Base-by-base conservation (phyloP, 1,284 basidiomycete species). In the Fomitopsis betulina region DNA sequence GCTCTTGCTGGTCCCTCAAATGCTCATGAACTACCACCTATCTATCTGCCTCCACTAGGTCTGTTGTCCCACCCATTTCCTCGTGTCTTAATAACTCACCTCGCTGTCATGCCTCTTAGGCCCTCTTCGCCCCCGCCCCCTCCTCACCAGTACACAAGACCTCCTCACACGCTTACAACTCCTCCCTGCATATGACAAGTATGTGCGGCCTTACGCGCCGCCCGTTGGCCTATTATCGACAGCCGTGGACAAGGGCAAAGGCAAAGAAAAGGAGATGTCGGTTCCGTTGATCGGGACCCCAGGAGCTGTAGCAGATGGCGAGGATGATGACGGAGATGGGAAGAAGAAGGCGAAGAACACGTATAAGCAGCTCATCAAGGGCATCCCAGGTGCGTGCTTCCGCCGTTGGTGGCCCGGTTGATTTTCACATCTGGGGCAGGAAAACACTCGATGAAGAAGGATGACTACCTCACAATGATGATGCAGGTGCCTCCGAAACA, bases 401-500 rank as follows among this genome's bases (percentile, higher is more conserved):
- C 65, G 83, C 77, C 45, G 56, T 19, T 6, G 13, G 19, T 35
- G 17, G 7, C 19, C 10, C 12, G 50, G 50, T 51, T 54, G 43
- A 56, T 3, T 49, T 50, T 39, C 15, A n/a, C 38, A 8, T 57
- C 17, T 27, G 32, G 42, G 39, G 5, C 65, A 88, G 86, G 89
- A 57, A 90, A 89, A 72, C 89, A 91, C 65, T 89, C 89, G n/a
- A 79, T 82, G 77, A 90, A 89, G 76, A 91, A 88, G 70, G 89
- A 91, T 64, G 85, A 88, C 60, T 89, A 84, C 70, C 72, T 91
- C 54, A 79, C 77, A 43, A 83, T 73, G 2, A 81, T 83, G 62
- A 87, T 91, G 73, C 77, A 82, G 64, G 76, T 80, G 23, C 87
- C 89, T 4, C 85, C 86, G 58, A 91, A 91, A 70, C 86, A 90